These are phyloP conservation scores for Neophaeococcomyces mojaviensis DNA, from an alignment of 2,329 filamentous ascomycete genomes.

Conservation along the genomic window DNA sequence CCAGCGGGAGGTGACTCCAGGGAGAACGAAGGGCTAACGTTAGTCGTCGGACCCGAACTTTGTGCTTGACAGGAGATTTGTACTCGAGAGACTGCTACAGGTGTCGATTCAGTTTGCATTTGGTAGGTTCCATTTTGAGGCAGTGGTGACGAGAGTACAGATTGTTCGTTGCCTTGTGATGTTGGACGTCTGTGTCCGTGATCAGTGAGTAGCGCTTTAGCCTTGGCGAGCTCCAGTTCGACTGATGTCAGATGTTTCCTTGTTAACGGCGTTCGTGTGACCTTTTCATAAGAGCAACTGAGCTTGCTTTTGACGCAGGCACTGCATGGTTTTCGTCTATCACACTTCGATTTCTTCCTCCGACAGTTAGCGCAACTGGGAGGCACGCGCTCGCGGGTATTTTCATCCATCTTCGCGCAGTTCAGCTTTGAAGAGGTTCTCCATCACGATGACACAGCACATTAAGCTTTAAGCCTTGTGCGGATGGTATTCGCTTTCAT, in stretches of 20 bases:
- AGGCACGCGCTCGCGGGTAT: constrained; percentile 40
- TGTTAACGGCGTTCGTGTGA: constrained; percentile 42
- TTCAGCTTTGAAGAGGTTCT: neutral
- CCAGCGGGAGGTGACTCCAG: constrained; percentile 9
- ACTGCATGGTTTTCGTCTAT: constrained; percentile 7
- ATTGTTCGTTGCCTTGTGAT: neutral
- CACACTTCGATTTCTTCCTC: constrained; percentile 8
- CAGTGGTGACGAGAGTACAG: neutral
- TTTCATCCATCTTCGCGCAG: constrained; percentile 67
- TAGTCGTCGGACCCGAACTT: neutral
- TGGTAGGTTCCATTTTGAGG: neutral
- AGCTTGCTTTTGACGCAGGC: constrained; percentile 37
- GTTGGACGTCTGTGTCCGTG: neutral
- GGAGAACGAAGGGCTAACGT: constrained; percentile 10
- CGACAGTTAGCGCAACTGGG: constrained; percentile 7
- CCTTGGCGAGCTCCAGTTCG: constrained; percentile 33
- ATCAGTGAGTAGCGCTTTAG: constrained; percentile 16
- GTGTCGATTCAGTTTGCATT: neutral
- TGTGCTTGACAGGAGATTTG: neutral
- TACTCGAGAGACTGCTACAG: neutral
- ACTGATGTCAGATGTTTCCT: constrained; percentile 41
- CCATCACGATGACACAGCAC: constrained; percentile 23
- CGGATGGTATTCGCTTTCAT: too few species aligned
- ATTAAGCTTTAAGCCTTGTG: too few species aligned
- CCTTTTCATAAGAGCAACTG: constrained; percentile 44